These are phyloP conservation scores for Ustilago crameri DNA, from an alignment of 1,284 basidiomycete species.

Conservation along the genomic window DNA sequence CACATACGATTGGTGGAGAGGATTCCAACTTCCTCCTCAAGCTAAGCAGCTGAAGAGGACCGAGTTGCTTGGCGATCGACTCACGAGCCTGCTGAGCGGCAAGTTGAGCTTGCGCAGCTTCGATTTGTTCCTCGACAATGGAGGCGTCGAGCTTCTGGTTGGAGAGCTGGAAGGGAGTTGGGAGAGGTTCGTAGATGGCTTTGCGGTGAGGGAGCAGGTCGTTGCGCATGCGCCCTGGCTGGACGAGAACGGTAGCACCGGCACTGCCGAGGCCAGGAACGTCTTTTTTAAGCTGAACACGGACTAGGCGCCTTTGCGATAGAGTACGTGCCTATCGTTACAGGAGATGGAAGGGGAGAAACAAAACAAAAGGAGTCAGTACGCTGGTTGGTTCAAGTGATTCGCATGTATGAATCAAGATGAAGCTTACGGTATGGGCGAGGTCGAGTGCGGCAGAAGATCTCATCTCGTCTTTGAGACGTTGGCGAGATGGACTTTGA, in stretches of 20 bases:
- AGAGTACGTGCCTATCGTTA: slow-evolving; percentile 30
- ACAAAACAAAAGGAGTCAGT: not conserved
- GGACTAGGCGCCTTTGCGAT: slow-evolving; percentile 47
- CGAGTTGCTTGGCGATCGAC: slow-evolving; percentile 29
- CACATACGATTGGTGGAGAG: slow-evolving; percentile 25
- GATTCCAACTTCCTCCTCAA: slow-evolving; percentile 40
- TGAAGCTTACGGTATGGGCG: slow-evolving; percentile 37
- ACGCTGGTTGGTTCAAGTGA: not conserved
- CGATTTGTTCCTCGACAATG: slow-evolving; percentile 25
- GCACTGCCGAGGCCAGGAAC: slow-evolving; percentile 33
- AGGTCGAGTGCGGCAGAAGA: slow-evolving; percentile 30
- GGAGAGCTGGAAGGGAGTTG: slow-evolving; percentile 33
- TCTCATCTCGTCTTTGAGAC: slow-evolving; percentile 37
- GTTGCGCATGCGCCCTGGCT: slow-evolving; percentile 50
- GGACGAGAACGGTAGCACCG: slow-evolving; percentile 37
- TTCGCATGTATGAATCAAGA: not conserved
- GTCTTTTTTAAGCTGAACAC: slow-evolving; percentile 34
- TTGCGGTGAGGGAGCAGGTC: slow-evolving; percentile 25
- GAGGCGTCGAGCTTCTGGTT: slow-evolving; percentile 16
- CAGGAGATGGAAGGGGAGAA: not conserved
- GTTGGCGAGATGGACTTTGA: not conserved
- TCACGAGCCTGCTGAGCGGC: slow-evolving; percentile 25
- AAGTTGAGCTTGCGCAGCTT: slow-evolving; percentile 19
- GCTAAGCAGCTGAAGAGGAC: slow-evolving; percentile 41
- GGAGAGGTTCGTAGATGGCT: slow-evolving; percentile 43